Percentiles rank a stretch among this genome's conserved stretches.
phyloP scores from a whole-genome alignment of 768 basidiomycete genomes.

The Podaxis sp. region DNA sequence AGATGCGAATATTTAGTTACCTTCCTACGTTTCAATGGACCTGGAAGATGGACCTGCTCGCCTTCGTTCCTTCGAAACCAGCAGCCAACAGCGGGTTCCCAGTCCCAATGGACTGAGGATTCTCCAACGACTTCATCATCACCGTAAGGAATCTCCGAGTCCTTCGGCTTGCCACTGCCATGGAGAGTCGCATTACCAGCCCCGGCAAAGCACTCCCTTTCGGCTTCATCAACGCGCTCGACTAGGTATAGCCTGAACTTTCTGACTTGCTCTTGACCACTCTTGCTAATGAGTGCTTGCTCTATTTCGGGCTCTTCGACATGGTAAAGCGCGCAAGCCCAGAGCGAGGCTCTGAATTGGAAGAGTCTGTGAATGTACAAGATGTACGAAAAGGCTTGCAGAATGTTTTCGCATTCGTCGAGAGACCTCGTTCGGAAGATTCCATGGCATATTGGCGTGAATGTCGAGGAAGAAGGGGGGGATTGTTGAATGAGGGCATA shows the following conservation, averaged over 20 bases:
- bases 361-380: conserved; percentile 32
- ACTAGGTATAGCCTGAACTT: conserved; percentile 37
- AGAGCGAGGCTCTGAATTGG: conserved; percentile 46
- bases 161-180: background rate
- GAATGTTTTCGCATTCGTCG: conserved; percentile 13
- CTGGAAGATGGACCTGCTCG: conserved; percentile 12
- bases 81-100: conserved; percentile 42
- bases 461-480: conserved; percentile 13
- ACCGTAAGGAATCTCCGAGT: background rate
- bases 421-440: conserved; percentile 6
- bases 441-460: conserved; percentile 6
- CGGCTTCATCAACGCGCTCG: conserved; percentile 45
- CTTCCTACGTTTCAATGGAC: conserved; percentile 14
- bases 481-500: background rate
- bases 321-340: conserved; percentile 44
- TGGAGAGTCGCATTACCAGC: conserved; percentile 5
- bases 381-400: conserved; percentile 20
- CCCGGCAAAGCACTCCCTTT: conserved; percentile 39
- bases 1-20: background rate
- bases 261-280: conserved; percentile 22
- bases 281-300: conserved; percentile 12
- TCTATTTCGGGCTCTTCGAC: conserved; percentile 33
- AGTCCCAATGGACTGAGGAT: conserved; percentile 30
- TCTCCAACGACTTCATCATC: background rate
- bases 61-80: conserved; percentile 35